Conservation (phyloP, 176 grass and related monocot genomes). For the Chrysopogon serrulatus region DNA sequence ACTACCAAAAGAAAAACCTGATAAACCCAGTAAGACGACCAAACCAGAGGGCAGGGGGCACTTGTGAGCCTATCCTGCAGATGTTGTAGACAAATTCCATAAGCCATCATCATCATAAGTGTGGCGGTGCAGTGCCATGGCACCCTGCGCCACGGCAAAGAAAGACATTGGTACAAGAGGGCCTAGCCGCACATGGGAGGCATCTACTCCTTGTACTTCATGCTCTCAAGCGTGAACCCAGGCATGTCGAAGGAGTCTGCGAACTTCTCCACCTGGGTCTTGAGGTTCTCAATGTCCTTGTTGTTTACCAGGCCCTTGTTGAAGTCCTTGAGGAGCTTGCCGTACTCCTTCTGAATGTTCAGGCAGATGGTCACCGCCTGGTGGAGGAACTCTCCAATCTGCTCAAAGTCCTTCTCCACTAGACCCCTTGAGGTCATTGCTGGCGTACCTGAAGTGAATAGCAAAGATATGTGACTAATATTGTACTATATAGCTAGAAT, state of each 20-base stretch:
- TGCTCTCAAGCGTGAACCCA: slow-evolving; percentile 66
- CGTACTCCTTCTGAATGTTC: slow-evolving; percentile 80
- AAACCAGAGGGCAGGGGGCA: not conserved
- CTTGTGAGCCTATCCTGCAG: not conserved
- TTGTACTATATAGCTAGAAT: not conserved
- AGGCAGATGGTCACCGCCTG: slow-evolving; percentile 86
- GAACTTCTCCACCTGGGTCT: slow-evolving; percentile 75
- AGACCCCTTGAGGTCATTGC: slow-evolving; percentile 93
- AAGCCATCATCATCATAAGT: slow-evolving; percentile 5
- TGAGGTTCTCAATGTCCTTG: slow-evolving; percentile 73
- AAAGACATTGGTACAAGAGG: not conserved
- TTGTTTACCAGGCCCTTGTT: slow-evolving; percentile 83
- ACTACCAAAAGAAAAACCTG: not conserved
- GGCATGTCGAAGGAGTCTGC: slow-evolving; percentile 89
- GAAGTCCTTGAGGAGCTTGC: slow-evolving; percentile 91
- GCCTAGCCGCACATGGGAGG: not conserved
- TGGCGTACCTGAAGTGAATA: slow-evolving; percentile 56
- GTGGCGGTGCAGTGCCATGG: not conserved
- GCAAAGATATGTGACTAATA: not conserved
- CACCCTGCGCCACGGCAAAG: not conserved
- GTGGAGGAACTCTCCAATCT: slow-evolving; percentile 95
- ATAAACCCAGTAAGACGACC: not conserved
- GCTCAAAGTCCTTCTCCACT: slow-evolving; percentile 93
- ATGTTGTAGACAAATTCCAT: not conserved
- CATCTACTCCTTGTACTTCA: slow-evolving; percentile 91